Evolutionary conservation across 768 basidiomycete species (phyloP).

Genomic region (Phaffia australis): DNA sequence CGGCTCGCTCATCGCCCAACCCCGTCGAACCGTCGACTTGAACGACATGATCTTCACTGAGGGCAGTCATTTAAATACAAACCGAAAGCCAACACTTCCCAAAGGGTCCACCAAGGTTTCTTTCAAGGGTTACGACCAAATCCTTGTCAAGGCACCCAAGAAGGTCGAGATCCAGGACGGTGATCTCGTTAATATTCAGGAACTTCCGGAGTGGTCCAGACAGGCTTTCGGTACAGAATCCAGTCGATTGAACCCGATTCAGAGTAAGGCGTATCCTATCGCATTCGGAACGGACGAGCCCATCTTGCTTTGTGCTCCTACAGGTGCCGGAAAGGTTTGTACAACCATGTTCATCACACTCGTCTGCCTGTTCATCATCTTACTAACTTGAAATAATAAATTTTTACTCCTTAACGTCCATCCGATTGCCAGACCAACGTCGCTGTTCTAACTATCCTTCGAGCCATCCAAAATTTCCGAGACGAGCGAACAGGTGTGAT

Average conservation of each 20-base stretch:
- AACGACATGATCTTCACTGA: constrained; percentile 93
- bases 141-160: constrained; percentile 90
- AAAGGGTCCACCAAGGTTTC: constrained; percentile 95
- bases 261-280: constrained; percentile 82
- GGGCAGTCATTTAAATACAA: constrained; percentile 93
- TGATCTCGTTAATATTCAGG: constrained; percentile 60
- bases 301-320: constrained; percentile 88
- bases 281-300: constrained; percentile 95
- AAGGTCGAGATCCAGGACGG: constrained; percentile 41
- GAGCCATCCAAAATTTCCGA: constrained; percentile 79
- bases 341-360: background rate
- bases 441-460: constrained; percentile 86
- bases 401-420: background rate
- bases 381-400: background rate
- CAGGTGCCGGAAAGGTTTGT: constrained; percentile 91
- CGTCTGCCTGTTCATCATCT: background rate
- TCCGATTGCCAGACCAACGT: constrained; percentile 70
- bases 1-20: constrained; percentile 68
- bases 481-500: constrained; percentile 67
- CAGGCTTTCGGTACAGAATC: constrained; percentile 55
- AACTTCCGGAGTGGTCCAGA: constrained; percentile 74
- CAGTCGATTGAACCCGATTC: constrained; percentile 63
- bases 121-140: constrained; percentile 94
- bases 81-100: constrained; percentile 95
- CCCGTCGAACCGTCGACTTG: constrained; percentile 73